Conservation (phyloP, 2,329 filamentous ascomycete species). For the Cadophora luteo-olivacea region DNA sequence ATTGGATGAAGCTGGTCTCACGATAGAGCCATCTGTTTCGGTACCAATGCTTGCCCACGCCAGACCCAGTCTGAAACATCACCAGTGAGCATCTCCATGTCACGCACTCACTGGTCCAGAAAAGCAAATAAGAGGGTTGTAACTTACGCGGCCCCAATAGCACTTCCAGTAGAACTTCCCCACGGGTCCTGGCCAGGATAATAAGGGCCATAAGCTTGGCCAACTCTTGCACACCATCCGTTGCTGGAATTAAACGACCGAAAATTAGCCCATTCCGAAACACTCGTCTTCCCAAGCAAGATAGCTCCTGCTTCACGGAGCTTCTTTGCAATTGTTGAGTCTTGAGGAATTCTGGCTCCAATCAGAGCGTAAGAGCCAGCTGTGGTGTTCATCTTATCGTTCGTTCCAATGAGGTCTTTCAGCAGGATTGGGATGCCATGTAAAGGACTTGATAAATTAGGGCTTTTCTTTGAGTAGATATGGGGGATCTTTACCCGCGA, state of each 20-base stretch:
- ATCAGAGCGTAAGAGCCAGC: conserved; percentile 38
- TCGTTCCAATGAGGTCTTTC: conserved; percentile 67
- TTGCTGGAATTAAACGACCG: conserved; percentile 62
- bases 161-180: conserved; percentile 68
- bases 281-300: conserved; percentile 48
- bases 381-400: conserved; percentile 60
- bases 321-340: conserved; percentile 37
- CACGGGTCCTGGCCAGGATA: conserved; percentile 65
- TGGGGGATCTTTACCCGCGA: conserved; percentile 20
- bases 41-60: conserved; percentile 65
- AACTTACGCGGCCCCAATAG: conserved; percentile 55
- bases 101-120: too few relatives aligned
- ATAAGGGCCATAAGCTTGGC: conserved; percentile 67
- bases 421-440: conserved; percentile 66
- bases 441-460: conserved; percentile 44
- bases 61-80: conserved; percentile 54
- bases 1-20: conserved; percentile 59
- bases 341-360: conserved; percentile 36
- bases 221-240: conserved; percentile 70
- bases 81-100: background rate
- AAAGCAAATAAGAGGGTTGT: background rate
- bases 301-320: conserved; percentile 38
- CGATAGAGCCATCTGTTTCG: conserved; percentile 70
- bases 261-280: conserved; percentile 64
- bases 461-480: background rate